Base-by-base conservation (phyloP, 2,329 filamentous ascomycete species). In the Juglanconis oblonga region DNA sequence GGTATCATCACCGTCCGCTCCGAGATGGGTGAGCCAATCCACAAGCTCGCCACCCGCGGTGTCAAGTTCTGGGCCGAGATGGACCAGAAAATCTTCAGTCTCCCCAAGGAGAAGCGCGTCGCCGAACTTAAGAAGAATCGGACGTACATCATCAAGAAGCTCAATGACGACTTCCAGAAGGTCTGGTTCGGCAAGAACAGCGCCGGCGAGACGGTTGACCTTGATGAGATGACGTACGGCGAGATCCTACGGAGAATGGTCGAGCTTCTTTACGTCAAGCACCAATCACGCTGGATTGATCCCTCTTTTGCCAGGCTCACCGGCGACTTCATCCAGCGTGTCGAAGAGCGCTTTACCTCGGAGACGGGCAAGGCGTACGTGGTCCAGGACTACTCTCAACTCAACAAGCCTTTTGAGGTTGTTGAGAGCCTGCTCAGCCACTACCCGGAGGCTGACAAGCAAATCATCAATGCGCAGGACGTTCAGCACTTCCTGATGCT, bases 11-110 rank as follows among this genome's bases (percentile, higher is more conserved):
- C 95, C 33, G 95, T 99, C 52, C 87, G 92, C 65, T 99, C 95
- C 1, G 95, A 99, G 78, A 99, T 99, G 96, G 96, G 95, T 50
- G 95, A 99, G 81, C 96, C 95, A 5, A 99, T 99, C 64, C 95
- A 99, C 81, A 99, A 99, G 81, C 86, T 99, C 62, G 96, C 95
- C 14, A 99, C 95, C 52, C 90, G 96, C 61, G 95, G 95, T 84
- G 93, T 99, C 52, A 81, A 86, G 57, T 97, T 99, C 81, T 99
- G 95, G 95, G 89, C 92, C 53, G 96, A 99, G 78, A 97, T 99
- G 92, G 95, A 99, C 71, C 86, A 96, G 75, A 97, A 96, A 78
- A 98, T 99, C 70, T 99, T 99, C 81, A 90, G 87, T 71, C 80
- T 99, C 52, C 93, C 97, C 76, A 97, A 96, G 80, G 92, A 94